Conservation (phyloP, 176 grass and related monocot genomes). For the Eleusine coracana region DNA sequence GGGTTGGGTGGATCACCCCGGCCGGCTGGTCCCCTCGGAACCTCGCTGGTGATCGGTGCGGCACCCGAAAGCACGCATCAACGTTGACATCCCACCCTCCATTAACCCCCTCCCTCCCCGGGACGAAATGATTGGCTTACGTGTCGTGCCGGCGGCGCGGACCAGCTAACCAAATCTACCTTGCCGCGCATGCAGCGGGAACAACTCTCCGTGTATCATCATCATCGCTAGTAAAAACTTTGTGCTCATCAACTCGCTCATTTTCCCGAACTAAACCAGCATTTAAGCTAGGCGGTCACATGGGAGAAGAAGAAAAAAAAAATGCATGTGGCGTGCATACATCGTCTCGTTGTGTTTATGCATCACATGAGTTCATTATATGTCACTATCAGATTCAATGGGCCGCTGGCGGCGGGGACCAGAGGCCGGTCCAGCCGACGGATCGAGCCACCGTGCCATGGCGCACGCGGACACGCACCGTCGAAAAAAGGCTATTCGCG, state of each 20-base stretch:
- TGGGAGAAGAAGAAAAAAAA: neutral
- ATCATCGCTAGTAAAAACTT: neutral
- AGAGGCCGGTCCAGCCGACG: conserved; percentile 1
- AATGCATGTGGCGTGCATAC: neutral
- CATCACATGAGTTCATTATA: neutral
- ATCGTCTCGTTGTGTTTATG: neutral
- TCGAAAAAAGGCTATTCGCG: neutral
- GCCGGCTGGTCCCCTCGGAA: conserved; percentile 32
- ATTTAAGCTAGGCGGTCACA: neutral
- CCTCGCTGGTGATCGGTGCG: conserved; percentile 46
- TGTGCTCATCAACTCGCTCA: neutral
- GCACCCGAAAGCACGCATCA: conserved; percentile 55
- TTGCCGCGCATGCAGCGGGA: neutral
- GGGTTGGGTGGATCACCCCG: neutral
- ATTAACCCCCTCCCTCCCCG: conserved; percentile 5
- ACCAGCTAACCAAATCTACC: conserved; percentile 42
- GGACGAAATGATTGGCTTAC: neutral
- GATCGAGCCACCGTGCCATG: conserved; percentile 15
- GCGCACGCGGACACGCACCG: neutral
- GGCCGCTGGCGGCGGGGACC: neutral
- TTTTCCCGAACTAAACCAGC: neutral
- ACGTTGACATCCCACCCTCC: conserved; percentile 65
- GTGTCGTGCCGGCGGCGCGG: neutral
- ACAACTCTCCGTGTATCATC: neutral
- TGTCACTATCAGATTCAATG: neutral